These are phyloP conservation scores for Discostella pseudostelligera DNA, from an alignment of 108 stramenopile species.

Conservation along the genomic window DNA sequence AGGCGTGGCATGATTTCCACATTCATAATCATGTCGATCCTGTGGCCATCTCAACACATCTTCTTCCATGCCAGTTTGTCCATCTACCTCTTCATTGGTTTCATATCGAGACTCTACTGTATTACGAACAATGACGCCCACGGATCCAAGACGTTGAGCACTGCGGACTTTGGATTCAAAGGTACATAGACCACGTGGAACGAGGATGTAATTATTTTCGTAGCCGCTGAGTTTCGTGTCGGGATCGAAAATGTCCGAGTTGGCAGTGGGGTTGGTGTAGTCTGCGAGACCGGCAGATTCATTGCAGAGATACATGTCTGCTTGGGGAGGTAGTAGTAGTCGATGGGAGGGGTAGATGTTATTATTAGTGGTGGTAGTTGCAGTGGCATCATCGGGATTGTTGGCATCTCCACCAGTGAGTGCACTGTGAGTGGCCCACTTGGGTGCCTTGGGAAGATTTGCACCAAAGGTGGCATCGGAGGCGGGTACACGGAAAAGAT, in stretches of 20 bases:
- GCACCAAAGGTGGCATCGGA: slow-evolving; percentile 19
- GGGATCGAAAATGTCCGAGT: slow-evolving; percentile 13
- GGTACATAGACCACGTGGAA: slow-evolving; percentile 71
- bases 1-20: slow-evolving; percentile 21
- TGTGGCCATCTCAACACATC: slow-evolving; percentile 21
- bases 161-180: slow-evolving; percentile 68
- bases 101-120: slow-evolving; percentile 60
- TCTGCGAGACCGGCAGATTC: slow-evolving; percentile 16
- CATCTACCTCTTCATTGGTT: background rate
- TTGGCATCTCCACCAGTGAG: slow-evolving; percentile 2
- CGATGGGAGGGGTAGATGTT: slow-evolving; percentile 11
- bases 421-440: slow-evolving; percentile 9
- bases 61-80: slow-evolving; percentile 13
- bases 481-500: slow-evolving; percentile 32
- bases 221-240: slow-evolving; percentile 8
- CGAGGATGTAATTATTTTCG: slow-evolving; percentile 41
- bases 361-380: background rate
- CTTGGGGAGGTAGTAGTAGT: slow-evolving; percentile 29
- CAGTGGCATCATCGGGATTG: background rate
- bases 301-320: slow-evolving; percentile 56
- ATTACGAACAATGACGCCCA: slow-evolving; percentile 62
- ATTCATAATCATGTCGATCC: slow-evolving; percentile 77
- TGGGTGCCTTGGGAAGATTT: slow-evolving; percentile 19
- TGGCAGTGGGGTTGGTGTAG: slow-evolving; percentile 10
- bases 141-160: slow-evolving; percentile 65